phyloP scores from a whole-genome alignment of 2,329 filamentous ascomycete species.

The Botrytis sinoallii region DNA sequence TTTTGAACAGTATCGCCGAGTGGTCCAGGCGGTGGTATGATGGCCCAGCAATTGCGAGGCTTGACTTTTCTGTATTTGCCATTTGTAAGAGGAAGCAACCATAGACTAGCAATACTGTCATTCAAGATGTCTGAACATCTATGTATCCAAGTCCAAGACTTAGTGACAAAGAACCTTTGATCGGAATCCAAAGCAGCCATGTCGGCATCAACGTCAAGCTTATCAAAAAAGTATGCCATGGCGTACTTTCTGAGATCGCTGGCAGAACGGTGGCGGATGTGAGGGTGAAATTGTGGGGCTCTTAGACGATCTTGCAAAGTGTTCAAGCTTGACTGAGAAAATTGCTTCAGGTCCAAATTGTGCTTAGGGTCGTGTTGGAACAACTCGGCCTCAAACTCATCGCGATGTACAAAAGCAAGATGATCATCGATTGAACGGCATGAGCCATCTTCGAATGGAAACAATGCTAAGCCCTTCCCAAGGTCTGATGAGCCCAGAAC shows the following conservation, averaged over 20 bases:
- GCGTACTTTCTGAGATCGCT: constrained; percentile 24
- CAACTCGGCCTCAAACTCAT: constrained; percentile 25
- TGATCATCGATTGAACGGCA: constrained; percentile 24
- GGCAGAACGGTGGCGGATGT: constrained; percentile 26
- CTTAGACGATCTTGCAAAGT: constrained; percentile 19
- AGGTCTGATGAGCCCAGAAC: constrained; percentile 19
- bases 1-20: not conserved
- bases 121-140: constrained; percentile 21
- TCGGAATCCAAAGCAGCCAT: constrained; percentile 15
- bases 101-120: constrained; percentile 25
- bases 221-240: constrained; percentile 20
- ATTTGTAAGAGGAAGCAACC: constrained; percentile 34
- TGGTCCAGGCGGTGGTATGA: not conserved
- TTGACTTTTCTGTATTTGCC: constrained; percentile 28
- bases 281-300: constrained; percentile 19
- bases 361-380: constrained; percentile 22
- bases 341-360: constrained; percentile 25
- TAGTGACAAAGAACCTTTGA: constrained; percentile 17
- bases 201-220: constrained; percentile 19
- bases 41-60: constrained; percentile 4
- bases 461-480: constrained; percentile 23
- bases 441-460: constrained; percentile 29
- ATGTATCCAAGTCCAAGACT: constrained; percentile 27
- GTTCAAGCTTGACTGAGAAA: constrained; percentile 14
- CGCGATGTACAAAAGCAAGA: constrained; percentile 24